Conservation (phyloP, 352 stramenopile species). For the Blastocystis sp. region DNA sequence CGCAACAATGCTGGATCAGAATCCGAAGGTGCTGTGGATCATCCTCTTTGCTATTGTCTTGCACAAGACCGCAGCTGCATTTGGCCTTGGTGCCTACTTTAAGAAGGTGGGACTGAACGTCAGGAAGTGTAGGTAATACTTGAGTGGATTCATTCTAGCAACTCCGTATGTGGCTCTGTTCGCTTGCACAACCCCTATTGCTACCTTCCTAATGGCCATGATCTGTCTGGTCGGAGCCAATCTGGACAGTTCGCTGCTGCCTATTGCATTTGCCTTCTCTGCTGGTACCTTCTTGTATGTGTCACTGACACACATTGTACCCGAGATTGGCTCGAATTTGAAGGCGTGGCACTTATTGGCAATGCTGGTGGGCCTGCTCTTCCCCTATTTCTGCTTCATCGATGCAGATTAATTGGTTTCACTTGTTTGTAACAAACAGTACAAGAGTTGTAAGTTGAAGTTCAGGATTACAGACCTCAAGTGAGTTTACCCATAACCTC, state of each 20-base stretch:
- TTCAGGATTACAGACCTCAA: conserved; percentile 13
- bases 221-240: background rate
- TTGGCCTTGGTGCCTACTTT: conserved; percentile 61
- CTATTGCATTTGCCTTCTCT: conserved; percentile 51
- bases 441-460: background rate
- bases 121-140: conserved; percentile 3
- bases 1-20: conserved; percentile 43
- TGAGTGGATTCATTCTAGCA: background rate
- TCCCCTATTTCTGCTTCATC: conserved; percentile 62
- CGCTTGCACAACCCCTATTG: conserved; percentile 18
- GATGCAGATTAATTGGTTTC: background rate
- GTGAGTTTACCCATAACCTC: conserved; percentile 14
- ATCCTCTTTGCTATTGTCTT: conserved; percentile 60
- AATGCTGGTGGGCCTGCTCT: conserved; percentile 48
- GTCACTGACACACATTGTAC: conserved; percentile 59
- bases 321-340: conserved; percentile 57
- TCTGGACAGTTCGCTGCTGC: background rate
- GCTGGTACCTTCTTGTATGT: conserved; percentile 62
- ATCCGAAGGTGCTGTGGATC: conserved; percentile 43
- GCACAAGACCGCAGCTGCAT: conserved; percentile 45
- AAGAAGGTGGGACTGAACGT: conserved; percentile 53
- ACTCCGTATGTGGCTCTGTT: conserved; percentile 20
- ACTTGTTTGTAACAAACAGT: background rate
- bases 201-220: conserved; percentile 43
- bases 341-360: conserved; percentile 56